Evolutionary conservation across 1,284 basidiomycete genomes (phyloP).

Genomic region (Abortiporus biennis): DNA sequence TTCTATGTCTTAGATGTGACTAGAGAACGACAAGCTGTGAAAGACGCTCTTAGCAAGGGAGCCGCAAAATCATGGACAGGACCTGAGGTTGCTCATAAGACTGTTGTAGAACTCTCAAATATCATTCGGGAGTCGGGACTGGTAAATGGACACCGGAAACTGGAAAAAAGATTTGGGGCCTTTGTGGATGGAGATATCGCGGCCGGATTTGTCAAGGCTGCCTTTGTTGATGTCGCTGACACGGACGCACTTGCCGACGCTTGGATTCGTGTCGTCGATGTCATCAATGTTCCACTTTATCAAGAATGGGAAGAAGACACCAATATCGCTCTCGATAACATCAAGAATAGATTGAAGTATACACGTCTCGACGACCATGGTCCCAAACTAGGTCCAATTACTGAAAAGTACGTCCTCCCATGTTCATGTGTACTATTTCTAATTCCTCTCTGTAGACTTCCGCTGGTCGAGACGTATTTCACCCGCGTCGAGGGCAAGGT

Average conservation of each 20-base stretch:
- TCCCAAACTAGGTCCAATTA: slow-evolving; percentile 81
- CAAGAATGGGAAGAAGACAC: slow-evolving; percentile 81
- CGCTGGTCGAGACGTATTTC: slow-evolving; percentile 87
- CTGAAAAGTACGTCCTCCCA: slow-evolving; percentile 48
- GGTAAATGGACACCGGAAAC: slow-evolving; percentile 52
- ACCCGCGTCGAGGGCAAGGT: slow-evolving; percentile 67
- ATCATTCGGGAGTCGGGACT: slow-evolving; percentile 49
- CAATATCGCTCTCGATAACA: slow-evolving; percentile 65
- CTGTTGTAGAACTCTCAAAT: slow-evolving; percentile 63
- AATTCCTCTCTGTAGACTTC: slow-evolving; percentile 42
- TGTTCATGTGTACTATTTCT: slow-evolving; percentile 2
- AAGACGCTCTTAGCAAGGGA: slow-evolving; percentile 39
- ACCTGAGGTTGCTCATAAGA: slow-evolving; percentile 48
- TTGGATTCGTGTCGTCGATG: slow-evolving; percentile 77
- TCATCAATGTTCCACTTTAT: slow-evolving; percentile 85
- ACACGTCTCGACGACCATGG: slow-evolving; percentile 78
- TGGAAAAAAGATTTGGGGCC: slow-evolving; percentile 65
- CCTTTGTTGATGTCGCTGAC: slow-evolving; percentile 50
- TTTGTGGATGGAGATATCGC: slow-evolving; percentile 54
- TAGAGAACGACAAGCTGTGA: slow-evolving; percentile 50
- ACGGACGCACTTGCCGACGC: slow-evolving; percentile 53
- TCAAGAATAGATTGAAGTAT: slow-evolving; percentile 76
- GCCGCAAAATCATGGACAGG: slow-evolving; percentile 52
- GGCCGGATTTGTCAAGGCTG: slow-evolving; percentile 68
- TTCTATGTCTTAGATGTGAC: slow-evolving; percentile 83